A percentile compares a stretch with the other conserved stretches of the same genome.
Evolutionary conservation across 2,329 filamentous ascomycete genomes (phyloP).

Genomic region (Microcyclospora pomicola): DNA sequence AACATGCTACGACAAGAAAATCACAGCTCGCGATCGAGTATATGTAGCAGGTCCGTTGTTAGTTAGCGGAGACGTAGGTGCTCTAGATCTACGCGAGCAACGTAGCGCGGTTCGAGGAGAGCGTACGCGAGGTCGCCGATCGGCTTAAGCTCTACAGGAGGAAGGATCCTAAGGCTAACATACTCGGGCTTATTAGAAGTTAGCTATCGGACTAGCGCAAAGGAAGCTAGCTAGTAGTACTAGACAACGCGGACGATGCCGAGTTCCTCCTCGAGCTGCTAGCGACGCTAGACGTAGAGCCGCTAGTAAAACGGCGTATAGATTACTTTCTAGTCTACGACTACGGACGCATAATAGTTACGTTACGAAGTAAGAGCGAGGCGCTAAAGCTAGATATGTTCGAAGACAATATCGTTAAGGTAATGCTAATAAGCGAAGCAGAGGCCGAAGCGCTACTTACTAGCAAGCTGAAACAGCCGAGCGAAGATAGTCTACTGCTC

Average conservation of each 20-base stretch:
- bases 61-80: constrained; percentile 8
- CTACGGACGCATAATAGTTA: constrained; percentile 12
- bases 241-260: constrained; percentile 15
- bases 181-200: constrained; percentile 12
- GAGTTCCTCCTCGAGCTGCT: constrained; percentile 4
- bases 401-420: constrained; percentile 7
- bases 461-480: constrained; percentile 1
- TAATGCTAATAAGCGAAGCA: constrained; percentile 15
- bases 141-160: constrained; percentile 4
- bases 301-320: background rate
- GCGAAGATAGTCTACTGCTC: too few relatives aligned
- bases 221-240: constrained; percentile 14
- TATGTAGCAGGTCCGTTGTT: constrained; percentile 2
- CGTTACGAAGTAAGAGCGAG: constrained; percentile 7
- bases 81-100: constrained; percentile 16
- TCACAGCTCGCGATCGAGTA: constrained; percentile 16
- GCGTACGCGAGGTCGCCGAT: constrained; percentile 8
- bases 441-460: too few relatives aligned
- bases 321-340: constrained; percentile 7
- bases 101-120: constrained; percentile 10
- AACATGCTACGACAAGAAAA: too few relatives aligned
- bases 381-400: constrained; percentile 14
- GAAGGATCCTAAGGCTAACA: constrained; percentile 7
- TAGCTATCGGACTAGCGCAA: constrained; percentile 2
- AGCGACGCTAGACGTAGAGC: background rate